Evolutionary conservation across 768 basidiomycete genomes (phyloP), one percentile per base, ranked within the genome.

Genomic region (Neoboletus subvelutipes): DNA sequence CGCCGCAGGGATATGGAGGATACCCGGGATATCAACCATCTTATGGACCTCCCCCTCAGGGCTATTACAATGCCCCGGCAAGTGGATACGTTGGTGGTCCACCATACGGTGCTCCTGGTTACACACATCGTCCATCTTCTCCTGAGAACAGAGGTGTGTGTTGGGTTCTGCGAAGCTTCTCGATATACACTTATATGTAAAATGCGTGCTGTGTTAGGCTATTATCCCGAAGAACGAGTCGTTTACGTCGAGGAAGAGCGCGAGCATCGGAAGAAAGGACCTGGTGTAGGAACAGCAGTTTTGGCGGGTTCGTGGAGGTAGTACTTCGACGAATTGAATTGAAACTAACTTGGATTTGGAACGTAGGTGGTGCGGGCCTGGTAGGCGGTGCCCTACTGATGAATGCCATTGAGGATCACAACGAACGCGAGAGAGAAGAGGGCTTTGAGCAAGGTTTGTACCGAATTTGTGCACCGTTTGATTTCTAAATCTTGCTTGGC

Each of bases 371-470:
- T 64, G 87, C 76, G 17, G 88, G 85, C 56, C 67, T 88, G n/a
- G 66, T 86, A n/a, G 87, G 82, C 39, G 88, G 88, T 56, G 73
- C 74, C 3, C 68, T 89, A 43, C 64, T 88, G 39, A 79, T 64
- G 36, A 76, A 83, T 45, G 82, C 79, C 0, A 57, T 83, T 31
- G 84, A 84, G 45, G 68, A 71, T 56, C 72, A 78, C 46, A 48
- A 78, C 33, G 75, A 76, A 0, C 17, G 41, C 18, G 72, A 68
- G 39, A 67, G 70, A 43, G 59, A 74, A 8, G 26, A 64, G 2
- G 76, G 68, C 0, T 80, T 65, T 46, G 64, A 79, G 0, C 59
- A 75, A 34, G 78, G 79, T 73, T 33, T 26, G 60, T 55, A 39
- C 45, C 20, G 22, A 42, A 31, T 68, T 62, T 33, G 15, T 37